These are phyloP conservation scores for Hypomyces perniciosus DNA, from an alignment of 2,329 filamentous ascomycete species.

Conservation along the genomic window DNA sequence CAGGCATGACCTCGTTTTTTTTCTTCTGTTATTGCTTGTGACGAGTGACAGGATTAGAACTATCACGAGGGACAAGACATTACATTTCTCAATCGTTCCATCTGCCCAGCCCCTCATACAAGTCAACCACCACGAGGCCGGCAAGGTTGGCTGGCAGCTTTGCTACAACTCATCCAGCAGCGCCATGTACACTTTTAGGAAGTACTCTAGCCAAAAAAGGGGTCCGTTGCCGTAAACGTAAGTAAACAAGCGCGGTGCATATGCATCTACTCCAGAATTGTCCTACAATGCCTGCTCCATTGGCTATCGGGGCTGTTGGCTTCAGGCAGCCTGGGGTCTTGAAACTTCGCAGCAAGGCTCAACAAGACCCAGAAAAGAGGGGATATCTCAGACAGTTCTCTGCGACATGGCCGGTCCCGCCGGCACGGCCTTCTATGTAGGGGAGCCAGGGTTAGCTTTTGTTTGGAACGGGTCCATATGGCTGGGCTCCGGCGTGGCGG, in stretches of 20 bases:
- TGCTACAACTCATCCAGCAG: too few relatives aligned
- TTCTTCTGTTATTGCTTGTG: background rate
- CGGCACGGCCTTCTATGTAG: background rate
- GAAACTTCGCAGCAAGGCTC: background rate
- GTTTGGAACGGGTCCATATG: too few relatives aligned
- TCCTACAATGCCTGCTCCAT: background rate
- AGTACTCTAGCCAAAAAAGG: too few relatives aligned
- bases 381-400: background rate
- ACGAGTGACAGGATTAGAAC: background rate
- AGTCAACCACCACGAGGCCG: background rate
- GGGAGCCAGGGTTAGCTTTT: too few relatives aligned
- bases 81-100: slow-evolving; percentile 9
- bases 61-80: slow-evolving; percentile 15
- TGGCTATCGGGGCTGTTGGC: background rate
- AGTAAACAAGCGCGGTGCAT: background rate
- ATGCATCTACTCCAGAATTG: background rate
- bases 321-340: background rate
- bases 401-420: background rate
- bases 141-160: background rate
- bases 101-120: background rate
- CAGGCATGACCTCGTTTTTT: background rate
- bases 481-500: too few relatives aligned
- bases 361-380: background rate
- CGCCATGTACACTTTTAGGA: too few relatives aligned
- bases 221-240: background rate